A percentile compares a stretch with the other conserved stretches of the same genome.
Conservation (phyloP, 1,139 yeast species). For the Yueomyces sp. region DNA sequence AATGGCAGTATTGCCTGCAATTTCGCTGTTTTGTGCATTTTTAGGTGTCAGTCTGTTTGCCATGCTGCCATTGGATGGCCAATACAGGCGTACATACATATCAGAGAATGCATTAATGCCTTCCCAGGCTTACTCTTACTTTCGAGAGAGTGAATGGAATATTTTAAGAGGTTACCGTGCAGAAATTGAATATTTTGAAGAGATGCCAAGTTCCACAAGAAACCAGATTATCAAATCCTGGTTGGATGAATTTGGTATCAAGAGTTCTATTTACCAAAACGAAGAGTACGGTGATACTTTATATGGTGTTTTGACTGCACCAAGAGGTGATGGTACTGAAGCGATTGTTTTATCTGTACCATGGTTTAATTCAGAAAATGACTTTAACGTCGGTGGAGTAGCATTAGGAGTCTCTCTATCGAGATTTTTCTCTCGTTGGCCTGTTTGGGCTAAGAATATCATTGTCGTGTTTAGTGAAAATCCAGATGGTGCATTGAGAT, state of each 20-base stretch:
- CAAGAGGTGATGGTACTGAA: conserved; percentile 93
- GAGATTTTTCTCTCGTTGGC: conserved; percentile 70
- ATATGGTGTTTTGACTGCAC: conserved; percentile 82
- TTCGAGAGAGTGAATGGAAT: conserved; percentile 92
- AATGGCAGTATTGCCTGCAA: conserved; percentile 42
- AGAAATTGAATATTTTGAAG: conserved; percentile 27
- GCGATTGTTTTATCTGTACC: conserved; percentile 89
- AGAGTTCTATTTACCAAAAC: conserved; percentile 40
- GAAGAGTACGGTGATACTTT: conserved; percentile 39
- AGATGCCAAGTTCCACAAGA: conserved; percentile 25
- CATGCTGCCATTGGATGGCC: conserved; percentile 65
- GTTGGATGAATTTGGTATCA: conserved; percentile 64
- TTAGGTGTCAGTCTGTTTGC: conserved; percentile 57
- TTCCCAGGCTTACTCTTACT: conserved; percentile 85
- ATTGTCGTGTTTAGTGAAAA: conserved; percentile 75
- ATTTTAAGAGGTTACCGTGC: conserved; percentile 69
- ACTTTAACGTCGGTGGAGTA: conserved; percentile 66
- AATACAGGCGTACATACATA: conserved; percentile 69
- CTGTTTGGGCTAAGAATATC: conserved; percentile 92
- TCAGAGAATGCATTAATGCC: conserved; percentile 97
- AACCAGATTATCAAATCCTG: conserved; percentile 40
- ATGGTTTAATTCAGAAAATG: conserved; percentile 53
- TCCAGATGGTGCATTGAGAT: conserved; percentile 53
- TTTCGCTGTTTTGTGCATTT: conserved; percentile 50
- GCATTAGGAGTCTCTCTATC: conserved; percentile 63